Base-by-base conservation (phyloP, 78 protist genomes). In the Dictyostelium citrinum region DNA sequence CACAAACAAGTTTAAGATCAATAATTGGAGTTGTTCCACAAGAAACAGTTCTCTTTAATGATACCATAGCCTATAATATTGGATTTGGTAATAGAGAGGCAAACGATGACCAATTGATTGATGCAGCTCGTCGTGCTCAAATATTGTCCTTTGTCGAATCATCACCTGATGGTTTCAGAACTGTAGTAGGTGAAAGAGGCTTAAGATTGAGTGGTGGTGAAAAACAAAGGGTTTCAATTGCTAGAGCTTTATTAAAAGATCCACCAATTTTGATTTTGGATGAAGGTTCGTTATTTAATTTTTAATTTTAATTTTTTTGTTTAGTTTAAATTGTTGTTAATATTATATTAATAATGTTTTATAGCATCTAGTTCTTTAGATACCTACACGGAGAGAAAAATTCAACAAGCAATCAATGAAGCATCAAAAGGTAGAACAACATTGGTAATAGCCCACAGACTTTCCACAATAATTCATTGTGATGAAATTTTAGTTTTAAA, bases 301-400 rank as follows among this genome's bases (percentile, higher is more conserved):
- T 39, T 39, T 39, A 5, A 39, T 2, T 14, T 20, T 55, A 55
- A 17, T 5, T 51, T 17, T 51, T 17, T 51, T 14, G 0, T 51
- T 49, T 49, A 14, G 14, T 49, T 51, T 43, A 3, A 3, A 6
- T 43, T 8, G 11, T 39, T 39, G 43, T 39, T 4, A 39, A 39
- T 39, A 4, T 39, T 39, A 4, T 39, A 39, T 4, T 39, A 39
- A 39, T 45, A 45, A 4, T 45, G 43, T 39, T 49, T 55, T 55
- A 55, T 55, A 55, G 98, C 98, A 4, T 97, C 99, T 0, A 61
- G 96, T 16, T 88, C 99, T 20, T 95, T 99, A 17, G 99, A 99
- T 51, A 80, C 97, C 31, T 29, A 90, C 31, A 95, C 98, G 22
- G 99, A 99, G 91, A 27, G 37, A 33, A 24, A 55, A 3, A 96